Evolutionary conservation across 768 basidiomycete species (phyloP).

Genomic region (Pleurotus giganteus): DNA sequence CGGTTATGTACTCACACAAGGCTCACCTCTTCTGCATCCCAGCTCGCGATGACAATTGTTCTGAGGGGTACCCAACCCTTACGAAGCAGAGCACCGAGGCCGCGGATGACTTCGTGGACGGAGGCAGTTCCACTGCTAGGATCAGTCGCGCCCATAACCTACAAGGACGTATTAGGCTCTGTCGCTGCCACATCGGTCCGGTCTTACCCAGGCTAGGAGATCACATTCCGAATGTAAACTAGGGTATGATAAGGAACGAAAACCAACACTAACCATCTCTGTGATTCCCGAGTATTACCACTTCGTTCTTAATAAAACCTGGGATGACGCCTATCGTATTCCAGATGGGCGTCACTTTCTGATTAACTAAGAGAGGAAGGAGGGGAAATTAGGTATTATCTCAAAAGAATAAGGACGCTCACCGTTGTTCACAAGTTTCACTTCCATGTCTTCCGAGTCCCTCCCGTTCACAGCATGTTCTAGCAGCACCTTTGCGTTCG

Average conservation of each 20-base stretch:
- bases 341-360: slow-evolving; percentile 14
- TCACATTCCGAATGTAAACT: neutral
- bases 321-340: slow-evolving; percentile 9
- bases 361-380: slow-evolving; percentile 18
- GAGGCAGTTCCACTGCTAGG: slow-evolving; percentile 57
- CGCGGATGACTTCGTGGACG: slow-evolving; percentile 54
- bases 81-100: slow-evolving; percentile 47
- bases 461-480: slow-evolving; percentile 44
- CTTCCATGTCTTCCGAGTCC: slow-evolving; percentile 32
- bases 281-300: slow-evolving; percentile 5
- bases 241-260: neutral
- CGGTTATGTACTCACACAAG: slow-evolving; percentile 16
- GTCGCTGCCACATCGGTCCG: slow-evolving; percentile 10
- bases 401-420: slow-evolving; percentile 2
- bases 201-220: slow-evolving; percentile 7
- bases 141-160: slow-evolving; percentile 56
- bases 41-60: slow-evolving; percentile 73
- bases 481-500: slow-evolving; percentile 59
- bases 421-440: slow-evolving; percentile 62
- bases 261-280: neutral
- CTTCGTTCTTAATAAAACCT: slow-evolving; percentile 1
- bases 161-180: slow-evolving; percentile 21
- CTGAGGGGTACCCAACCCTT: slow-evolving; percentile 70
- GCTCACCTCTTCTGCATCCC: slow-evolving; percentile 62
- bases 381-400: neutral